These are phyloP conservation scores for Rosa hybrid DNA, from an alignment of 331 rosid genomes.

Conservation along the genomic window DNA sequence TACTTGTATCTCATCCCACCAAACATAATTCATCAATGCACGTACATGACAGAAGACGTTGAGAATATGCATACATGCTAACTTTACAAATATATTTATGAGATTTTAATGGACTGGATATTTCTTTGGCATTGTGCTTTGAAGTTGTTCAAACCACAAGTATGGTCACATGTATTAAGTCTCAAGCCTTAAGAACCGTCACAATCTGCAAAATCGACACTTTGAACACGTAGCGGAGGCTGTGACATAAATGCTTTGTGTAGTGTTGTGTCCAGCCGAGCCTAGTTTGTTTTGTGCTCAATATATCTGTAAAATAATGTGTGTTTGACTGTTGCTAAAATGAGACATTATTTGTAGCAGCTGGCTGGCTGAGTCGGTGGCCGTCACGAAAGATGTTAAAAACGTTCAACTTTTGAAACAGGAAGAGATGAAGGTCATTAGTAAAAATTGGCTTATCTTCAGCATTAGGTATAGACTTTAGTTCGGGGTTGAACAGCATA, in stretches of 20 bases:
- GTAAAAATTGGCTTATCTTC: not conserved
- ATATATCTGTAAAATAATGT: not conserved
- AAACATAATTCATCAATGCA: too few relatives aligned
- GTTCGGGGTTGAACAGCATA: conserved; percentile 2
- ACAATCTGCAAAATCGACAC: not conserved
- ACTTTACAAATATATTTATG: not conserved
- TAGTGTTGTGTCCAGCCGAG: not conserved
- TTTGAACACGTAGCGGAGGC: not conserved
- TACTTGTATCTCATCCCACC: not conserved
- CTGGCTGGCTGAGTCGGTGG: conserved; percentile 4
- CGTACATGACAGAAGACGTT: not conserved
- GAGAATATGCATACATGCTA: not conserved
- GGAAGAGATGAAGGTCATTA: not conserved
- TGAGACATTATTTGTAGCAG: not conserved
- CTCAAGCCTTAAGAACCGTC: not conserved
- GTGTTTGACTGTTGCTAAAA: not conserved
- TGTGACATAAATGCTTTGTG: not conserved
- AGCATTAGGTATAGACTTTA: not conserved
- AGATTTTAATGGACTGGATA: not conserved
- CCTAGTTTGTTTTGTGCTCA: not conserved
- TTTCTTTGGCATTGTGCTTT: not conserved
- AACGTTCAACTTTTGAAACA: not conserved
- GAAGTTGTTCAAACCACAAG: not conserved
- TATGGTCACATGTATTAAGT: not conserved
- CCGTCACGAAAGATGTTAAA: conserved; percentile 1